Base-by-base conservation (phyloP, 2,329 filamentous ascomycete genomes). In the Penicillium palitans region DNA sequence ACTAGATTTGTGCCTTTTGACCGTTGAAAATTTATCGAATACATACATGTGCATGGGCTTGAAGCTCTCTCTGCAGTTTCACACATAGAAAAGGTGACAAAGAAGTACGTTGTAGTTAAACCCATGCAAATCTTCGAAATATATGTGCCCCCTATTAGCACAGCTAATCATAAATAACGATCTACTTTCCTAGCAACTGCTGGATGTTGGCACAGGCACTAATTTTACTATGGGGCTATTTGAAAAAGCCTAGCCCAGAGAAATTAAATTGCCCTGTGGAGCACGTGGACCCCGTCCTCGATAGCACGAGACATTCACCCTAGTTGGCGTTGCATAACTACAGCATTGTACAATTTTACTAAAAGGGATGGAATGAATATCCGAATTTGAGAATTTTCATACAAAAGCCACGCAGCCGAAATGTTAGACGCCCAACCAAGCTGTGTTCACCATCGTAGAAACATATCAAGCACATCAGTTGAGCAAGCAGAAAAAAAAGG, bases 371-470 rank as follows among this genome's bases (percentile, higher is more conserved):
- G 21, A 37, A 49, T 46, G 13, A 57, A 59, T 63, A 57, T 62
- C 62, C 56, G 58, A 59, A 59, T 61, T 56, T 55, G 54, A 50
- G 45, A 61, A 61, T 45, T 17, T 65, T 59, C 64, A 63, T 62
- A 65, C 49, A 65, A 62, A 52, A 53, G 49, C 49, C 61, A 61
- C 54, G 49, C 58, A 66, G 56, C 58, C 58, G 55, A 51, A 60
- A 55, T 59, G 63, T 53, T 35, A 47, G 49, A 69, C 66, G 66
- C 63, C 66, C 55, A 62, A 53, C 51, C 60, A 60, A 63, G 42
- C 51, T 57, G 53, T 51, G 54, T 58, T 54, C 59, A 54, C 58
- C 47, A 61, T 44, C 52, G 52, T 48, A 35, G 49, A 61, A 60
- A 55, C 55, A 60, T 55, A 68, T 58, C 48, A 61, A 60, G 55